Conservation (phyloP, 176 grass and related monocot species). For the Oropetium thomaeum region DNA sequence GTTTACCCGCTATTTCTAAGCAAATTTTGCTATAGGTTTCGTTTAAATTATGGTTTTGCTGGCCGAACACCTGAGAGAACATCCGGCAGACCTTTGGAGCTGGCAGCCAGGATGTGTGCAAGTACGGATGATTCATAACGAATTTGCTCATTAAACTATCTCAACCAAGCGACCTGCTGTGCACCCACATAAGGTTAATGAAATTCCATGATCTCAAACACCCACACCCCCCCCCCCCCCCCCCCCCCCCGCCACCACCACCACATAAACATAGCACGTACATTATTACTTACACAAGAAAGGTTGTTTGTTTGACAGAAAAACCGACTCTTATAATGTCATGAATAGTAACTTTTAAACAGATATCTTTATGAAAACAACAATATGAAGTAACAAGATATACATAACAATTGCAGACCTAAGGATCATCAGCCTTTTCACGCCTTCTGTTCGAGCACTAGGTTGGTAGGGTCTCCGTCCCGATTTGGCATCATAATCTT, state of each 20-base stretch:
- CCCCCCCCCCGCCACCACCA: no score
- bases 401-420: slow-evolving; percentile 82
- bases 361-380: slow-evolving; percentile 91
- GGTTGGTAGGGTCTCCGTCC: slow-evolving; percentile 26
- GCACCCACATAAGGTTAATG: neutral
- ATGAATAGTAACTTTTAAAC: no score
- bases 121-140: no score
- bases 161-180: no score
- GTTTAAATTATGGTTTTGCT: no score
- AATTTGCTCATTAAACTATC: no score
- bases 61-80: no score
- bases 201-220: neutral
- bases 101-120: no score
- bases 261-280: neutral
- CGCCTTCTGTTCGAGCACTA: slow-evolving; percentile 52
- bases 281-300: slow-evolving; percentile 28
- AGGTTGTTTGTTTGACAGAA: neutral
- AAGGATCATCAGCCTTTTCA: slow-evolving; percentile 68
- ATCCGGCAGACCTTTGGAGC: no score
- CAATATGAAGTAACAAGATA: slow-evolving; percentile 73
- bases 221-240: no score
- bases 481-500: slow-evolving; percentile 47
- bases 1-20: no score
- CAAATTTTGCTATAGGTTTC: no score
- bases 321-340: neutral